Percentiles rank a stretch among this genome's conserved stretches.
phyloP scores from a whole-genome alignment of 2,329 filamentous ascomycete genomes.

The Xylaria sp. region DNA sequence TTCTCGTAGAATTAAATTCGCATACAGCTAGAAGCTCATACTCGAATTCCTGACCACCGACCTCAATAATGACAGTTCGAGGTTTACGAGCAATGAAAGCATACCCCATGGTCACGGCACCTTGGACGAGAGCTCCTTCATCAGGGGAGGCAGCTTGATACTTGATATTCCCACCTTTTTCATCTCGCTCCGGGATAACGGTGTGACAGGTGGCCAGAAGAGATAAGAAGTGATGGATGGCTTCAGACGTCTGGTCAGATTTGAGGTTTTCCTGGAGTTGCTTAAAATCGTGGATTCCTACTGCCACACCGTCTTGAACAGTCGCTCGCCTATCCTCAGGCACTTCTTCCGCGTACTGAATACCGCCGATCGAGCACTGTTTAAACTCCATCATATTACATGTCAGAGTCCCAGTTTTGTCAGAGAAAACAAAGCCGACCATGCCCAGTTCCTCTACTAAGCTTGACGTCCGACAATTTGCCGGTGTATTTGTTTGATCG shows the following conservation, averaged over 20 bases:
- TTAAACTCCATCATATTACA: constrained; percentile 99
- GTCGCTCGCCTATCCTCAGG: constrained; percentile 89
- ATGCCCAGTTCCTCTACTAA: constrained; percentile 97
- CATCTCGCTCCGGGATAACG: constrained; percentile 90
- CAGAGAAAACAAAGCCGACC: constrained; percentile 98
- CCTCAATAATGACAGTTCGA: constrained; percentile 83
- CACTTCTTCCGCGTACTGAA: constrained; percentile 93
- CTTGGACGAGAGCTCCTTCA: constrained; percentile 95
- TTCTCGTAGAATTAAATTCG: constrained; percentile 97
- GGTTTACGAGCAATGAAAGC: constrained; percentile 92
- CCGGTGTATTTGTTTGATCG: constrained; percentile 92
- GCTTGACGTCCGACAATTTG: constrained; percentile 94
- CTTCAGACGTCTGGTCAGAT: constrained; percentile 61
- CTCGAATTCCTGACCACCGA: constrained; percentile 76
- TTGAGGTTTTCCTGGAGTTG: constrained; percentile 76
- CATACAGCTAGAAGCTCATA: constrained; percentile 96
- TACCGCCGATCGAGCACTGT: constrained; percentile 90
- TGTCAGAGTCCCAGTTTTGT: constrained; percentile 97
- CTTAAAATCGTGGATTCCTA: constrained; percentile 87
- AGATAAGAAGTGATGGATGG: constrained; percentile 83
- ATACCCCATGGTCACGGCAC: constrained; percentile 86
- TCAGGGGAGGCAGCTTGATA: constrained; percentile 98
- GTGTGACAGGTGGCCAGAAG: constrained; percentile 94
- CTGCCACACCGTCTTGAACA: constrained; percentile 79
- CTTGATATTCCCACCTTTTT: constrained; percentile 84